Conservation (phyloP, 1,284 basidiomycete genomes). For the Papiliotrema flavescens region DNA sequence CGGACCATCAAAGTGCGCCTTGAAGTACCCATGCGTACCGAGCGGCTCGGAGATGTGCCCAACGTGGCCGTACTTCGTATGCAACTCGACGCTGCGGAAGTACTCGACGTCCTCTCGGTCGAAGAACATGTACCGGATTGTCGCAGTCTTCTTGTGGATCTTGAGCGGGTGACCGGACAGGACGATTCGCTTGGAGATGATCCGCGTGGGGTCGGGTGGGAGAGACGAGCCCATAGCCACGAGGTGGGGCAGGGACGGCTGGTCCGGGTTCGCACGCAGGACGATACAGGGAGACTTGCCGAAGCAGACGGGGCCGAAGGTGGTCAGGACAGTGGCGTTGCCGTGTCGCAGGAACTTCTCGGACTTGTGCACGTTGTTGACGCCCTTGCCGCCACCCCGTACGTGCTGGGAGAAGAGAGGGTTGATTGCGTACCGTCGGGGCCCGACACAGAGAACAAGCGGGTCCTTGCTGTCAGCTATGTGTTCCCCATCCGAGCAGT, state of each 20-base stretch:
- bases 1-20: constrained; percentile 92
- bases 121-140: constrained; percentile 99
- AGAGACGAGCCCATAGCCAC: constrained; percentile 88
- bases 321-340: constrained; percentile 73
- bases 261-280: constrained; percentile 58
- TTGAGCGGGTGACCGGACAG: constrained; percentile 96
- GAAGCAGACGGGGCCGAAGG: constrained; percentile 85
- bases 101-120: constrained; percentile 87
- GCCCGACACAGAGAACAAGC: constrained; percentile 82
- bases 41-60: constrained; percentile 90
- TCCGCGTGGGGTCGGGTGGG: constrained; percentile 83
- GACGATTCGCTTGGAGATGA: constrained; percentile 88
- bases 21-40: constrained; percentile 98
- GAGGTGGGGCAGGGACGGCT: constrained; percentile 64
- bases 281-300: constrained; percentile 77
- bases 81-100: constrained; percentile 87
- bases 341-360: constrained; percentile 88
- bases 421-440: constrained; percentile 74
- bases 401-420: constrained; percentile 92
- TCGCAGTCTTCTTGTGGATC: constrained; percentile 95
- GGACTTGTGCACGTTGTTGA: constrained; percentile 97
- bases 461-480: constrained; percentile 61
- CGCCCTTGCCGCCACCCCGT: constrained; percentile 79
- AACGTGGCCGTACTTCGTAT: constrained; percentile 88
- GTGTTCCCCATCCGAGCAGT: neutral